Base-by-base conservation (phyloP, 495 filamentous ascomycete species). In the Terfezia claveryi region DNA sequence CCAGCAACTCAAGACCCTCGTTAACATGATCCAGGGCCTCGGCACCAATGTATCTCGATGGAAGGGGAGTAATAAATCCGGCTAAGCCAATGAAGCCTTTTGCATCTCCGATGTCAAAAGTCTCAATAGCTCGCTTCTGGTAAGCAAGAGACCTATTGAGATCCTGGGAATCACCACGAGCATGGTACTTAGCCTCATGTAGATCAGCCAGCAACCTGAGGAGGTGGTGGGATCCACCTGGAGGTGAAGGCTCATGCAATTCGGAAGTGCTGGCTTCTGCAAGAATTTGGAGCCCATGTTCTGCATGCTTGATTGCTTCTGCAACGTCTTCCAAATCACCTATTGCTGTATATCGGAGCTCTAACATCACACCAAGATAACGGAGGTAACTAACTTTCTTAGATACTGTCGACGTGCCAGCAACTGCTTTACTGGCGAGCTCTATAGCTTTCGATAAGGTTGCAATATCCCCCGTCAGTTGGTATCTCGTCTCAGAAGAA, bases 391-490 rank as follows among this genome's bases (percentile, higher is more conserved):
- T 20, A 36, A 49, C 23, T 53, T 50, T 52, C 1, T 12, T 32
- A 37, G 50, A 44, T 41, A 14, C 38, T 11, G 17, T 32, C 27
- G 4, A 10, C 41, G 46, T 57, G 14, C 16, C 10, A 23, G 53
- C 37, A 23, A 54, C 37, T 20, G 23, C 23, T 10, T 44, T 27
- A n/a, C 50, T 41, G 37, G 37, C 23, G 23, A 44, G 49, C 23
- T 32, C n/a, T 10, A 58, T 58, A n/a, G 49, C 46, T 8, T 27
- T 9, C 23, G 54, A 50, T 8, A 58, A 50, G 37, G 51, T 41
- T 12, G 50, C 36, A 7, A 52, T 8, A 8, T 41, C n/a, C 3
- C 23, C 54, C 6, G 49, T 41, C n/a, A 44, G 6, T 0, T 32
- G 20, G 52, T 56, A 58, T 37, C 49, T 51, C 8, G 5, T 8